These are phyloP conservation scores for Irpex rosettiformis DNA, from an alignment of 1,284 basidiomycete genomes.

Conservation along the genomic window DNA sequence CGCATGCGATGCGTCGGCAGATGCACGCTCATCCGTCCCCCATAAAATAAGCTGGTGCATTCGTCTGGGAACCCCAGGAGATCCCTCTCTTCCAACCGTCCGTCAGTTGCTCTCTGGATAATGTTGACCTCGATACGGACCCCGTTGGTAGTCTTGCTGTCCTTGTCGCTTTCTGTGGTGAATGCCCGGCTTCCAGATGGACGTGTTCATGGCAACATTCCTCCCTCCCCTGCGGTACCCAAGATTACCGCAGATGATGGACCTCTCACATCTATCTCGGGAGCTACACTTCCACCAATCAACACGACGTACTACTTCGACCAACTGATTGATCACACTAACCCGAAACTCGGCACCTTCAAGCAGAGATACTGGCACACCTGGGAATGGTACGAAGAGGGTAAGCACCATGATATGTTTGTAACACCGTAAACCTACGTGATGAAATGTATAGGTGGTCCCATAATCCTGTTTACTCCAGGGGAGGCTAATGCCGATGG, in stretches of 20 bases:
- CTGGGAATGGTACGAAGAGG: slow-evolving; percentile 57
- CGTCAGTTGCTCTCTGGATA: background rate
- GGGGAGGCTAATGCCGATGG: slow-evolving; percentile 45
- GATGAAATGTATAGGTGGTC: slow-evolving; percentile 51
- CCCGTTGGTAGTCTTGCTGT: background rate
- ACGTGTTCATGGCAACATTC: slow-evolving; percentile 21
- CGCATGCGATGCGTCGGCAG: background rate
- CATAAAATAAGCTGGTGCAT: background rate
- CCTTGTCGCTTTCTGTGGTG: background rate
- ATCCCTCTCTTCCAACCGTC: background rate
- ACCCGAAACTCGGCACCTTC: slow-evolving; percentile 73
- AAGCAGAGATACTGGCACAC: slow-evolving; percentile 70
- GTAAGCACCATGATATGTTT: too few species aligned
- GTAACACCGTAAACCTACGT: too few species aligned
- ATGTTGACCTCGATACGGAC: background rate
- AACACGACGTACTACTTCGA: slow-evolving; percentile 56
- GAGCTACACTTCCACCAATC: slow-evolving; percentile 26
- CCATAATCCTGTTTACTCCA: slow-evolving; percentile 58
- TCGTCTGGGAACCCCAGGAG: background rate
- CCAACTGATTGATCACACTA: slow-evolving; percentile 70
- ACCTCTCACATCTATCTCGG: slow-evolving; percentile 5
- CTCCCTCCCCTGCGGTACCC: slow-evolving; percentile 20
- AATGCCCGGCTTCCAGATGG: slow-evolving; percentile 17
- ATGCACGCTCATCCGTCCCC: background rate
- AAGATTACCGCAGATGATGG: slow-evolving; percentile 9